Conservation (phyloP, 2,329 filamentous ascomycete species). For the Chaetomium olivaceum region DNA sequence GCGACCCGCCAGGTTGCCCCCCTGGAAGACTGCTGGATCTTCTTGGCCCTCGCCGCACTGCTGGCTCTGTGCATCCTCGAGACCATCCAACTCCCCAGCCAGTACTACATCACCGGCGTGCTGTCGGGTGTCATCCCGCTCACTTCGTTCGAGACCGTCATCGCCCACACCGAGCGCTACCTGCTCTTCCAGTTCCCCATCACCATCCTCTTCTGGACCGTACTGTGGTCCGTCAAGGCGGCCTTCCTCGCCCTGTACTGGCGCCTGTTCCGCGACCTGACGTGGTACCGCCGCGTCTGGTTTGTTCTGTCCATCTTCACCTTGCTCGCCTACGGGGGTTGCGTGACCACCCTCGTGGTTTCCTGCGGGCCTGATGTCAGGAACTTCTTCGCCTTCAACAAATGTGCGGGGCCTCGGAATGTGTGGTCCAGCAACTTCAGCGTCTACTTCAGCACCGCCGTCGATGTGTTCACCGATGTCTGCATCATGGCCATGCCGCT, state of each 20-base stretch:
- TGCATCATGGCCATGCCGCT: slow-evolving; percentile 37
- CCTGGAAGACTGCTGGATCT: slow-evolving; percentile 39
- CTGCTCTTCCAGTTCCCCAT: slow-evolving; percentile 36
- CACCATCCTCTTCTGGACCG: slow-evolving; percentile 37
- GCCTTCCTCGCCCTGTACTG: slow-evolving; percentile 36
- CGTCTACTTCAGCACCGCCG: slow-evolving; percentile 35
- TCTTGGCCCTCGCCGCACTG: slow-evolving; percentile 34
- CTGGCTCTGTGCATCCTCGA: slow-evolving; percentile 34
- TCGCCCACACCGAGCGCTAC: slow-evolving; percentile 31
- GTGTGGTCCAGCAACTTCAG: slow-evolving; percentile 34
- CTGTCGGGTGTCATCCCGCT: slow-evolving; percentile 26
- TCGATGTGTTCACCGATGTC: slow-evolving; percentile 37
- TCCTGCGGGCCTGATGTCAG: slow-evolving; percentile 33
- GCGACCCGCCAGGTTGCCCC: slow-evolving; percentile 26
- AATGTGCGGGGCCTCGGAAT: slow-evolving; percentile 27
- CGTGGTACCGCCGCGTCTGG: slow-evolving; percentile 34
- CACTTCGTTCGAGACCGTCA: slow-evolving; percentile 24
- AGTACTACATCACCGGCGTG: slow-evolving; percentile 34
- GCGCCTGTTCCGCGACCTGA: slow-evolving; percentile 35
- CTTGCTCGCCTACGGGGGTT: slow-evolving; percentile 34
- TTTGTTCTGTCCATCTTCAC: slow-evolving; percentile 34
- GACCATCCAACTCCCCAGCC: slow-evolving; percentile 34
- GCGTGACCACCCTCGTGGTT: slow-evolving; percentile 32
- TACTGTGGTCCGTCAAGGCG: slow-evolving; percentile 38
- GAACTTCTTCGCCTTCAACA: slow-evolving; percentile 35